These are phyloP conservation scores for Anastatica hierochuntica DNA, from an alignment of 345 rosid species.

Conservation along the genomic window DNA sequence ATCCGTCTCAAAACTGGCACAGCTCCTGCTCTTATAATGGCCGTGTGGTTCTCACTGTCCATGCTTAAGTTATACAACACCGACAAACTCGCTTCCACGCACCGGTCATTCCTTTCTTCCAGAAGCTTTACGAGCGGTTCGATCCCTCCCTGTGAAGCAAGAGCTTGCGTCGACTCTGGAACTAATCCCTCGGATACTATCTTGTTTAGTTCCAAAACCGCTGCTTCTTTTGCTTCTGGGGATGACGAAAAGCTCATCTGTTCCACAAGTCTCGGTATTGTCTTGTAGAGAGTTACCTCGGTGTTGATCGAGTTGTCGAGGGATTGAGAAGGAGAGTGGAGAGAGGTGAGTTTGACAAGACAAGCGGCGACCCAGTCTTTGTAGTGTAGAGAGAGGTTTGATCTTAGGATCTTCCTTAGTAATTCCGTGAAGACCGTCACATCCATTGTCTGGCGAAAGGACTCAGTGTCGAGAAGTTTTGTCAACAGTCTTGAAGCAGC, in stretches of 20 bases:
- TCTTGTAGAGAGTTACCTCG: conserved; percentile 49
- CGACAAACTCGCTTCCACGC: conserved; percentile 56
- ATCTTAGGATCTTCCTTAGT: conserved; percentile 27
- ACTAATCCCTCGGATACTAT: conserved; percentile 62
- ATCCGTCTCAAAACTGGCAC: conserved; percentile 64
- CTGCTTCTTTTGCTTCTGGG: conserved; percentile 53
- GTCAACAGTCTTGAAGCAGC: conserved; percentile 66
- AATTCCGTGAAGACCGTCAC: not conserved
- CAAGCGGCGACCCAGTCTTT: conserved; percentile 81
- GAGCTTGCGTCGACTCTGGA: conserved; percentile 42
- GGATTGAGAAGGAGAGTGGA: conserved; percentile 24
- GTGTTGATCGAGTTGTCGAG: conserved; percentile 41
- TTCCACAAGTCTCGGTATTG: conserved; percentile 67
- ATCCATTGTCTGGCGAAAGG: conserved; percentile 30
- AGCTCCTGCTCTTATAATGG: conserved; percentile 70
- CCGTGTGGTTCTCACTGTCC: conserved; percentile 68
- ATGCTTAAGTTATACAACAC: conserved; percentile 70
- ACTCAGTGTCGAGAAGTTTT: conserved; percentile 56
- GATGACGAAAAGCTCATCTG: conserved; percentile 45
- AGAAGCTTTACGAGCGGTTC: conserved; percentile 56
- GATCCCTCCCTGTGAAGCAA: conserved; percentile 61
- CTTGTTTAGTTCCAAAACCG: conserved; percentile 69
- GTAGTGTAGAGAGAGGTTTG: conserved; percentile 27
- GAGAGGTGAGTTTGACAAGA: conserved; percentile 52
- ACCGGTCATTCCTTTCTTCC: conserved; percentile 48